These are phyloP conservation scores for Apostasia shenzhenica DNA, from an alignment of 106 monocot genomes.

Conservation along the genomic window DNA sequence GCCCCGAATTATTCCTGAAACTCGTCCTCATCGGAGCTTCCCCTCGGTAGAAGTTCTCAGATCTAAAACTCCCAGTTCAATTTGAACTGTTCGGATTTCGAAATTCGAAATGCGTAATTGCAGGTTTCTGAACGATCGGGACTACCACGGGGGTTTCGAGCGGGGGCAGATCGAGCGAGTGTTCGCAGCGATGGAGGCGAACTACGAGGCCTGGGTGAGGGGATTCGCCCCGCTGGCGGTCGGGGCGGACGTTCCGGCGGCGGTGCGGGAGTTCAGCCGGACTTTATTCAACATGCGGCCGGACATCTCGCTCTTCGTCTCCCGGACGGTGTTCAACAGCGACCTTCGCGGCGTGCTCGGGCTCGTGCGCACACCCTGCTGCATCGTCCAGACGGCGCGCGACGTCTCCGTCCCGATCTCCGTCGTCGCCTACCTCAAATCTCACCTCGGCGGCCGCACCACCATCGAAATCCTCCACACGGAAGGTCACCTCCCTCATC, in stretches of 20 bases:
- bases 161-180: constrained; percentile 64
- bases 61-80: not conserved
- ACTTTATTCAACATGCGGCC: constrained; percentile 99
- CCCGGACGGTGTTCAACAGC: constrained; percentile 66
- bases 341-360: constrained; percentile 74
- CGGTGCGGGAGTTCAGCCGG: constrained; percentile 92
- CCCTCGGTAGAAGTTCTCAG: constrained; percentile 33
- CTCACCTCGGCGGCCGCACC: constrained; percentile 69
- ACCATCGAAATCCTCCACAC: constrained; percentile 68
- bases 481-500: constrained; percentile 98
- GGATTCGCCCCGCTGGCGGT: constrained; percentile 94
- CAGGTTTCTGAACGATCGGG: constrained; percentile 80
- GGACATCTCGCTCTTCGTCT: constrained; percentile 89
- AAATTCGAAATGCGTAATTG: not conserved
- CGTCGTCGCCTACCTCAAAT: constrained; percentile 62
- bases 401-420: constrained; percentile 80
- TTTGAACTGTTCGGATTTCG: not conserved
- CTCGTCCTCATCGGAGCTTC: constrained; percentile 88
- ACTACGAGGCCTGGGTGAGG: constrained; percentile 91
- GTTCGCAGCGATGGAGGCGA: constrained; percentile 73
- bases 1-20: constrained; percentile 71
- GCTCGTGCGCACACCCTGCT: constrained; percentile 67
- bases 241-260: constrained; percentile 88
- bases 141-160: constrained; percentile 91
- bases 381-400: constrained; percentile 66